phyloP scores from a whole-genome alignment of 306 rosid genomes.

The Begonia peltatifolia region DNA sequence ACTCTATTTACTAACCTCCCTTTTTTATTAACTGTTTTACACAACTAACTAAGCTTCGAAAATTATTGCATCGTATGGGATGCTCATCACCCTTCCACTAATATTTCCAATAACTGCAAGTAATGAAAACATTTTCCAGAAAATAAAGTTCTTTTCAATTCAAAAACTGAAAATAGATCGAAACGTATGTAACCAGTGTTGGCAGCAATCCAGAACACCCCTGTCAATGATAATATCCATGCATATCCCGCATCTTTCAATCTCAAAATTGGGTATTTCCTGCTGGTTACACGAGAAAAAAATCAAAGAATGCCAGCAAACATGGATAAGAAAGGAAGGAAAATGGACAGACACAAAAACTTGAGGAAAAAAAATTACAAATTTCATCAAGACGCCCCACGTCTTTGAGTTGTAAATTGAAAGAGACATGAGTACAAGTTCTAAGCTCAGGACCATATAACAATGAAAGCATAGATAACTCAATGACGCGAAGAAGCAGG shows the following conservation, averaged over 20 bases:
- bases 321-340: no score
- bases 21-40: no score
- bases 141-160: not conserved
- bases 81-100: no score
- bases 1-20: no score
- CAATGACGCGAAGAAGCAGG: not conserved
- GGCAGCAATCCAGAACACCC: conserved; percentile 95
- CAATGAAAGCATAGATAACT: not conserved
- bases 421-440: not conserved
- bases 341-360: no score
- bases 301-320: not conserved
- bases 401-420: not conserved
- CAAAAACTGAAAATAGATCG: not conserved
- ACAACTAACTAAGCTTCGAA: no score
- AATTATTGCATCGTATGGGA: no score
- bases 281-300: conserved; percentile 12
- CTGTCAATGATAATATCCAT: conserved; percentile 81
- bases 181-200: conserved; percentile 51
- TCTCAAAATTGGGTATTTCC: conserved; percentile 45
- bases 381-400: not conserved
- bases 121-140: not conserved
- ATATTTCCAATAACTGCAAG: no score
- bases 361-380: no score
- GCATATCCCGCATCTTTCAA: conserved; percentile 87
- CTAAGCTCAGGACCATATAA: not conserved